phyloP scores from a whole-genome alignment of 257 asterid species.

The Forsythia viridissima region DNA sequence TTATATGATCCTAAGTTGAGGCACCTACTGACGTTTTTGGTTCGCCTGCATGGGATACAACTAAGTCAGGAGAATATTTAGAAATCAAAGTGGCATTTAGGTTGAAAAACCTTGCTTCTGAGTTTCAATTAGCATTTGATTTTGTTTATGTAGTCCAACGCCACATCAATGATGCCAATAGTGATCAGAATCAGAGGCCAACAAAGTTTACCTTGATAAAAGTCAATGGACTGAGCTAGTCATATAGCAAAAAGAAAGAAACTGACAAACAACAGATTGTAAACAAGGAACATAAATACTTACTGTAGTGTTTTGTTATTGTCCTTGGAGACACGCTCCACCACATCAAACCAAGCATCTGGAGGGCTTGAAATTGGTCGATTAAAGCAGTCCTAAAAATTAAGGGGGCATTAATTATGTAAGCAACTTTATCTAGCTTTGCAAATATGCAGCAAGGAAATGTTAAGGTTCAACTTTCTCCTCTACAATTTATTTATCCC shows the following conservation, averaged over 20 bases:
- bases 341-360: constrained; percentile 99
- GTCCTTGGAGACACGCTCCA: constrained; percentile 92
- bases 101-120: constrained; percentile 8
- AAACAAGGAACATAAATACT: constrained; percentile 26
- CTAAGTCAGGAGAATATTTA: constrained; percentile 15
- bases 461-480: neutral
- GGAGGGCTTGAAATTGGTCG: constrained; percentile 98
- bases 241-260: neutral
- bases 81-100: constrained; percentile 17
- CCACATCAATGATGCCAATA: neutral
- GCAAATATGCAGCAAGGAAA: neutral
- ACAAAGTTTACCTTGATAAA: neutral
- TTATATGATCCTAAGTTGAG: constrained; percentile 97
- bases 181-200: neutral
- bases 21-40: constrained; percentile 63
- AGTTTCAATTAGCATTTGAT: neutral
- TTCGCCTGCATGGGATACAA: constrained; percentile 62
- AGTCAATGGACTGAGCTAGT: neutral
- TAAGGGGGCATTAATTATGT: neutral
- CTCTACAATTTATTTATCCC: constrained; percentile 8
- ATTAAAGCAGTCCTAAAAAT: constrained; percentile 89
- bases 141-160: constrained; percentile 10
- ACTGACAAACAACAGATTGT: neutral
- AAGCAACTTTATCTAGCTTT: constrained; percentile 1
- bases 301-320: constrained; percentile 90